Base-by-base conservation (phyloP, 768 basidiomycete species). In the Kwoniella dejecticola region DNA sequence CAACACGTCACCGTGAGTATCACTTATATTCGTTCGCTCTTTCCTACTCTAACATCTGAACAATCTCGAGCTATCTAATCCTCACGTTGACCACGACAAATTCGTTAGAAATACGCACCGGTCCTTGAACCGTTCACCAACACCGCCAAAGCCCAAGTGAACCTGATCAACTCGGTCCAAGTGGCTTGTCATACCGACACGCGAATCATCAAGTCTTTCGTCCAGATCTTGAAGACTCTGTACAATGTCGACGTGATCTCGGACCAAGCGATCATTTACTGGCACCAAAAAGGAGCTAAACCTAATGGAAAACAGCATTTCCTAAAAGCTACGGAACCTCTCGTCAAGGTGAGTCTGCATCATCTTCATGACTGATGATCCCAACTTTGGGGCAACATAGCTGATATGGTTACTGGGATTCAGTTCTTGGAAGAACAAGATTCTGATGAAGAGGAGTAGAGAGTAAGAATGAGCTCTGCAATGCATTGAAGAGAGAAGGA, bases 121-220 rank as follows among this genome's bases (percentile, higher is more conserved):
- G 85, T 97, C 60, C 82, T 99, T 53, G 91, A 93, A 80, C 86
- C 90, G 30, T 99, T 99, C 83, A 91, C 88, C 75, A 84, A 86
- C 62, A 86, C 87, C 54, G 85, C 91, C 19, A 94, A 94, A 80
- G 89, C 90, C 21, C 87, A 99, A 80, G 90, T 99, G 36, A 87
- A 89, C 30, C 85, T 99, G 56, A 92, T 99, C 80, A 98, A 98
- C 79, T 85, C 88, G 52, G 91, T 95, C 5, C 95, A 99, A 82
- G 84, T 91, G 66, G 90, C 95, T 81, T 94, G 91, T 79, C 96
- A 98, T 79, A 91, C 95, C 81, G 91, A 97, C 75, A 94, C 92
- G 24, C 89, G 90, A 59, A 85, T 95, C 74, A 94, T 93, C 80
- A 93, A 93, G 77, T 84, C 91, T 7, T 98, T 99, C 83, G 88